Base-by-base conservation (phyloP, 768 basidiomycete species). In the Amyloporia xantha region DNA sequence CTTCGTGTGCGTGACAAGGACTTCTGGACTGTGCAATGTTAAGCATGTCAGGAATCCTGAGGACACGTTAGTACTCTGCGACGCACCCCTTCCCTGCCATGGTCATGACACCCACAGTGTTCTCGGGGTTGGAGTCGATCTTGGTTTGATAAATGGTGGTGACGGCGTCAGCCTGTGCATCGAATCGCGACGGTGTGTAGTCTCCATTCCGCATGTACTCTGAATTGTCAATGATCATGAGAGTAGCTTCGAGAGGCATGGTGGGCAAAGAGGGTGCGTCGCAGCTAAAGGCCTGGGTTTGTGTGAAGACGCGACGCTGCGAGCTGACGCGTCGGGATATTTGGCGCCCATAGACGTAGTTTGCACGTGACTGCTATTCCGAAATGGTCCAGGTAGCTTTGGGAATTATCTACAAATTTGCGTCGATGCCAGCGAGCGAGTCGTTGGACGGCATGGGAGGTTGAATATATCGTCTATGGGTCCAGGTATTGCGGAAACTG, bases 121-220 rank as follows among this genome's bases (percentile, higher is more conserved):
- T 97, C 71, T 99, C 96, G 15, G 95, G 91, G 71, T 99, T 98
- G 21, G 91, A 86, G 64, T 91, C 86, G 57, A 86, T 86, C 77
- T 99, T 99, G 46, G 90, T 83, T 64, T 86, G 84, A 66, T 96
- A 93, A 59, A 97, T 76, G 49, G 84, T 80, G 49, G 80, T 92
- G 55, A 94, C 88, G 2, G 95, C 90, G 68, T 98, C 93, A 5
- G 84, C 71, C 68, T 98, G 96, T 1, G 94, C 91, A 26, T 86
- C 83, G 61, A 91, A 92, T 53, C 95, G 81, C 28, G 84, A 83
- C 41, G 91, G 91, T 47, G 72, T 70, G 66, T 91, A 94, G 68
- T 94, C 92, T 10, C 92, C 91, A 62, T 96, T 95, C 49, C 93
- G 82, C 86, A 96, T 96, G 69, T 86, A 94, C 68, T 94, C 91